These are phyloP conservation scores for Calonectria pteridis DNA, from an alignment of 2,329 filamentous ascomycete species.

Conservation along the genomic window DNA sequence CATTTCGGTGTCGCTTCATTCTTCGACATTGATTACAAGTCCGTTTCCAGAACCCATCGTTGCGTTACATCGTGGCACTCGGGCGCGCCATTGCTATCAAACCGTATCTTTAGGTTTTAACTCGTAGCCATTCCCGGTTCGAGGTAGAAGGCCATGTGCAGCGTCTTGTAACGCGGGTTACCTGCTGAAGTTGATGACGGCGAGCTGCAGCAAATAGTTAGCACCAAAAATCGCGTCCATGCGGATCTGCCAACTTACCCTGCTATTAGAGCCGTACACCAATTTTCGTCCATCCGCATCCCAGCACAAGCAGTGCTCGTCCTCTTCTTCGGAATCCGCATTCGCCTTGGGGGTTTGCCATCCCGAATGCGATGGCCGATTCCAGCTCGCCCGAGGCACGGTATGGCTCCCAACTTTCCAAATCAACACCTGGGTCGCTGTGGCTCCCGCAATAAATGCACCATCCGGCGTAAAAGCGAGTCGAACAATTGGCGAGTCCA, in stretches of 20 bases:
- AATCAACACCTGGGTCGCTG: constrained; percentile 69
- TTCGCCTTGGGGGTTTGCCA: constrained; percentile 70
- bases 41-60: neutral
- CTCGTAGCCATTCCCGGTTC: neutral
- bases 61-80: constrained; percentile 14
- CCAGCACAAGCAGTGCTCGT: constrained; percentile 73
- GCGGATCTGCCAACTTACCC: constrained; percentile 60
- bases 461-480: constrained; percentile 74
- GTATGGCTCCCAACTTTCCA: constrained; percentile 73
- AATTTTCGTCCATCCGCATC: constrained; percentile 72
- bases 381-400: constrained; percentile 72
- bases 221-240: neutral
- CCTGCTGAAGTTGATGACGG: constrained; percentile 64
- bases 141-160: neutral
- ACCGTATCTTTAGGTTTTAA: neutral
- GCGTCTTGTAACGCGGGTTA: constrained; percentile 34
- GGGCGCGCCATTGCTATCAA: constrained; percentile 13
- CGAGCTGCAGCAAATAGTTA: constrained; percentile 53
- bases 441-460: constrained; percentile 72
- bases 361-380: constrained; percentile 64
- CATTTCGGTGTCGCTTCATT: constrained; percentile 14
- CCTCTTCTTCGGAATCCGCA: constrained; percentile 68
- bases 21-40: constrained; percentile 4
- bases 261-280: constrained; percentile 73
- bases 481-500: constrained; percentile 69